Evolutionary conservation across 371 early-diverging fungal species (phyloP).

Genomic region (Mucor plumbeus): DNA sequence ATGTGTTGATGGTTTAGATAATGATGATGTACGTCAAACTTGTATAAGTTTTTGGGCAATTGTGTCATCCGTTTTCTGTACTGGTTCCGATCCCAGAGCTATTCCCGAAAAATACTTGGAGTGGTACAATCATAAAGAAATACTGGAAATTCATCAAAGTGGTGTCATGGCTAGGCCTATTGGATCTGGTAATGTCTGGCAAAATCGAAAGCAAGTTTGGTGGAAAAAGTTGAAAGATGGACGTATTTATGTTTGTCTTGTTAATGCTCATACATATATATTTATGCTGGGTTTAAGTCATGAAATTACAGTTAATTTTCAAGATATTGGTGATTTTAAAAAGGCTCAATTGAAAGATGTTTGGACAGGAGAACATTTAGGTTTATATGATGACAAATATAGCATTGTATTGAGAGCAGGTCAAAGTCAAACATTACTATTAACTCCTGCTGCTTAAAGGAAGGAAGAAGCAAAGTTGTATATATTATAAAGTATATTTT

Average conservation of each 20-base stretch:
- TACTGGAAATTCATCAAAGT: constrained; percentile 47
- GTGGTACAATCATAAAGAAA: constrained; percentile 43
- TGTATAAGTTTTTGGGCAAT: constrained; percentile 54
- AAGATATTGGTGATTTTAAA: constrained; percentile 29
- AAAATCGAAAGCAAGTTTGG: constrained; percentile 51
- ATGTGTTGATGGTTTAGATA: constrained; percentile 50
- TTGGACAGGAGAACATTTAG: constrained; percentile 41
- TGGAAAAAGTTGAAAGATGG: constrained; percentile 48
- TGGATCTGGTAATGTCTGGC: constrained; percentile 46
- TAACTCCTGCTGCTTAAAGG: constrained; percentile 18
- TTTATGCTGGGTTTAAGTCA: constrained; percentile 45
- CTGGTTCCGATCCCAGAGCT: constrained; percentile 46
- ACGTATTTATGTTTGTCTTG: constrained; percentile 40
- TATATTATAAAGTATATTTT: too few relatives aligned
- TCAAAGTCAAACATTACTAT: constrained; percentile 30
- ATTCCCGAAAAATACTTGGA: constrained; percentile 47
- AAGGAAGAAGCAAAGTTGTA: too few relatives aligned
- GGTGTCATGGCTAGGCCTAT: constrained; percentile 51
- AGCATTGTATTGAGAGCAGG: constrained; percentile 28
- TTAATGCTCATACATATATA: constrained; percentile 46
- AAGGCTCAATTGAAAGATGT: constrained; percentile 34
- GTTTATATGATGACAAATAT: constrained; percentile 23
- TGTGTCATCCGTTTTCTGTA: constrained; percentile 48
- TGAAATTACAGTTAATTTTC: constrained; percentile 33
- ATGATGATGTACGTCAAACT: constrained; percentile 47